Conservation (phyloP, 192 early-diverging fungal genomes). For the Lobosporangium transversale region DNA sequence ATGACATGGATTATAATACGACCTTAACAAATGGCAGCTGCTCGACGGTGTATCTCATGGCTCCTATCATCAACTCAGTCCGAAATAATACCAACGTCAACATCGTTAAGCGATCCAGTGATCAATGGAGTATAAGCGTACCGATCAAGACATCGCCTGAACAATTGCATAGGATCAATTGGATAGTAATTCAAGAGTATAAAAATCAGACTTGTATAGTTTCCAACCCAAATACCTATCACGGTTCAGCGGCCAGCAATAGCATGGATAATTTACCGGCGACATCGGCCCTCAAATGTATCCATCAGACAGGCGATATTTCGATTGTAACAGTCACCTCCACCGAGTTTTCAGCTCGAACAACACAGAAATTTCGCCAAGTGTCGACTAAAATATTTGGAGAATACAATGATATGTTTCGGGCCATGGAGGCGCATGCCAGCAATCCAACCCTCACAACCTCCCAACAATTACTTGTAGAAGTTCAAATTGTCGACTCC, state of each 20-base stretch:
- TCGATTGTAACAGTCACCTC: neutral
- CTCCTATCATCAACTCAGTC: too few relatives aligned
- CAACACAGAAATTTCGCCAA: neutral
- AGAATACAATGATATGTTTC: neutral
- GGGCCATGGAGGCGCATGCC: neutral
- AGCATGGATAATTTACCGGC: too few relatives aligned
- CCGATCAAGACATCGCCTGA: too few relatives aligned
- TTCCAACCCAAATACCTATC: too few relatives aligned
- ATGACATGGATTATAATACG: too few relatives aligned
- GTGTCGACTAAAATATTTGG: neutral
- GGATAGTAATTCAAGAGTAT: neutral
- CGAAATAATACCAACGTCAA: too few relatives aligned
- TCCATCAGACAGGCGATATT: neutral
- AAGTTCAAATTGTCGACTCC: too few relatives aligned
- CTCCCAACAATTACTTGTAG: neutral
- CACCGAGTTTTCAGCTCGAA: neutral
- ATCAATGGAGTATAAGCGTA: neutral
- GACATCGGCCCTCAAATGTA: neutral
- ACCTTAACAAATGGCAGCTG: neutral
- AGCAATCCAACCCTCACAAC: too few relatives aligned
- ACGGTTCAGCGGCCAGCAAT: too few relatives aligned
- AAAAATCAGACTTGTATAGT: neutral
- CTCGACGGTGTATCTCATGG: too few relatives aligned
- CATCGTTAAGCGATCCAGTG: neutral
- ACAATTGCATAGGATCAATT: neutral